Conservation (phyloP, 306 rosid species). For the Rosa multiflora region DNA sequence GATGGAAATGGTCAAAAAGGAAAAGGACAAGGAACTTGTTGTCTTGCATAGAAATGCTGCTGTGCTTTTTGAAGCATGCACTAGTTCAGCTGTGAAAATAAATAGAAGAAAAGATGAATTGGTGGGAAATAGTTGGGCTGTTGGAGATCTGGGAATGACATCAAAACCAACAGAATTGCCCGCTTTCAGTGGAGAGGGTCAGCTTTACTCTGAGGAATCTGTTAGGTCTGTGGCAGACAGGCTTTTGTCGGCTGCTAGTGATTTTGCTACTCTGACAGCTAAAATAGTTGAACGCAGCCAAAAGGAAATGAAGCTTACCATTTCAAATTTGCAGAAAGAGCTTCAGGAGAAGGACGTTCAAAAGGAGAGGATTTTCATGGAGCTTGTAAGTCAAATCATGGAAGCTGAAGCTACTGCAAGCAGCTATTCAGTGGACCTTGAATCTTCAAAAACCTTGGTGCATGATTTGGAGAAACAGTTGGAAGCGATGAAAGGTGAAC, state of each 20-base stretch:
- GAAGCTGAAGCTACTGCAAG: constrained; percentile 71
- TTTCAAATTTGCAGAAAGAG: constrained; percentile 73
- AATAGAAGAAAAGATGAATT: constrained; percentile 62
- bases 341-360: constrained; percentile 94
- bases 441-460: constrained; percentile 56
- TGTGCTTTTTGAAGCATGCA: constrained; percentile 66
- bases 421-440: constrained; percentile 60
- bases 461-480: constrained; percentile 57
- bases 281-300: constrained; percentile 55
- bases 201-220: constrained; percentile 52
- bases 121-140: constrained; percentile 46
- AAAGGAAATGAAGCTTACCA: constrained; percentile 71
- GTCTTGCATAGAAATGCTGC: constrained; percentile 50
- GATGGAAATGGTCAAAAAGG: constrained; percentile 31
- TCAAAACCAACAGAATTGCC: constrained; percentile 15
- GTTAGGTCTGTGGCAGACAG: constrained; percentile 60
- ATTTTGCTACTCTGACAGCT: constrained; percentile 56
- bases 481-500: constrained; percentile 54
- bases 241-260: constrained; percentile 59
- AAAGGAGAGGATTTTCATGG: constrained; percentile 75
- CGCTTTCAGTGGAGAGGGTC: constrained; percentile 26
- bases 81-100: constrained; percentile 48
- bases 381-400: constrained; percentile 83
- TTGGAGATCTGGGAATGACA: constrained; percentile 29
- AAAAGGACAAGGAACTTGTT: constrained; percentile 56